Evolutionary conservation across 441 rosid genomes (phyloP).

Genomic region (Pelargonium citronellum): DNA sequence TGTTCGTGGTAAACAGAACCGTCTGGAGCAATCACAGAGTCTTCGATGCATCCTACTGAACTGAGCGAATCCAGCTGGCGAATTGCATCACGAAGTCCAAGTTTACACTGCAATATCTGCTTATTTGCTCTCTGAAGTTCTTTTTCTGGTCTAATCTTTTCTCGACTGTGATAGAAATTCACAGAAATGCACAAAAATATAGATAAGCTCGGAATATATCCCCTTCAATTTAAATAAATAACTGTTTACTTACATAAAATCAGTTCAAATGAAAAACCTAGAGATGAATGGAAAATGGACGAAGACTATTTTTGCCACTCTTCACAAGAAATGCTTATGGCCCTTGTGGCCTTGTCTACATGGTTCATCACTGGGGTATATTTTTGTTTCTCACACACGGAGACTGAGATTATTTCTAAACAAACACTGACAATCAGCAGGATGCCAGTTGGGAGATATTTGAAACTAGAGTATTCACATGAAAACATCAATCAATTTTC

Average conservation of each 20-base stretch:
- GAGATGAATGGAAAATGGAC: too few relatives aligned
- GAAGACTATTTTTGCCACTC: too few relatives aligned
- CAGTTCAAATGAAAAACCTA: too few relatives aligned
- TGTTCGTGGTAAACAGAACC: conserved; percentile 95
- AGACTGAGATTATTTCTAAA: neutral
- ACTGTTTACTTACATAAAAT: too few relatives aligned
- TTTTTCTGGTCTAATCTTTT: conserved; percentile 86
- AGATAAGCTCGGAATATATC: neutral
- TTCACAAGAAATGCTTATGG: too few relatives aligned
- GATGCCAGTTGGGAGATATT: neutral
- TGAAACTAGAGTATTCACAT: neutral
- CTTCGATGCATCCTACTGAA: conserved; percentile 79
- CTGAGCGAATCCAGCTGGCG: conserved; percentile 74
- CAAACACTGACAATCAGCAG: neutral
- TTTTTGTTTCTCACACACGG: neutral
- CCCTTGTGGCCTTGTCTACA: too few relatives aligned
- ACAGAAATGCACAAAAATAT: neutral
- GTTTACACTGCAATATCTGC: conserved; percentile 83
- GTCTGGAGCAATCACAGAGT: conserved; percentile 79
- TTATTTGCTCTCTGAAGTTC: conserved; percentile 81
- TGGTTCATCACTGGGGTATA: too few relatives aligned
- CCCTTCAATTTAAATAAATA: too few relatives aligned
- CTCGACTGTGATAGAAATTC: conserved; percentile 52
- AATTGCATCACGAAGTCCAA: conserved; percentile 81
- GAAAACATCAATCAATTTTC: neutral